phyloP scores from a whole-genome alignment of 225 moss, liverwort and hornwort species.

The Pleurozium schreberi region DNA sequence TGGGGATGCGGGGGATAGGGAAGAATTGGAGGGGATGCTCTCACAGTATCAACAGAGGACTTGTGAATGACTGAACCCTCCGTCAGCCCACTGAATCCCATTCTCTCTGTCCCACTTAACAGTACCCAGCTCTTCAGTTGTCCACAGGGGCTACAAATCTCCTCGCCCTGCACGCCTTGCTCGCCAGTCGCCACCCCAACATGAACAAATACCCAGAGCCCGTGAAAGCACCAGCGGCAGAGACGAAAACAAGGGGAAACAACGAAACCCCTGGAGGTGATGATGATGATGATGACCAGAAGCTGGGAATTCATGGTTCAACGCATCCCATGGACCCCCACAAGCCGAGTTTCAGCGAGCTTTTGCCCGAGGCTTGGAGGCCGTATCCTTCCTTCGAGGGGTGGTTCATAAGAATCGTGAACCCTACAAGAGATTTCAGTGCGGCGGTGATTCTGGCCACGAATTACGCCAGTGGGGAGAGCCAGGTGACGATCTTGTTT shows the following conservation, averaged over 20 bases:
- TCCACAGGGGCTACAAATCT: not conserved
- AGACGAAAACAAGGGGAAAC: not conserved
- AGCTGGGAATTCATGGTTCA: not conserved
- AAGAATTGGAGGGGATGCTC: no score
- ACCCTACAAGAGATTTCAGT: conserved; percentile 33
- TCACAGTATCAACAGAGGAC: no score
- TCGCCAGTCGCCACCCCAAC: not conserved
- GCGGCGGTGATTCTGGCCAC: conserved; percentile 65
- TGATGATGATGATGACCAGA: not conserved
- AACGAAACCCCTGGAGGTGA: not conserved
- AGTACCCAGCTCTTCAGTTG: not conserved
- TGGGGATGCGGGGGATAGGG: no score
- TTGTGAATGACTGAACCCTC: no score
- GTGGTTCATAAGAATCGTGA: conserved; percentile 62
- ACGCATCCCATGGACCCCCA: conserved; percentile 75
- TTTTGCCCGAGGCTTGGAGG: conserved; percentile 35
- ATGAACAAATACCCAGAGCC: not conserved
- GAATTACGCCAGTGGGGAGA: conserved; percentile 65
- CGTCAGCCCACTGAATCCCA: not conserved
- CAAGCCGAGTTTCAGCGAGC: conserved; percentile 42
- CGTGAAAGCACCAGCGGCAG: not conserved
- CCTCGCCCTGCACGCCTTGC: not conserved
- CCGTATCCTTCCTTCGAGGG: conserved; percentile 79
- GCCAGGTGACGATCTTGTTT: conserved; percentile 69
- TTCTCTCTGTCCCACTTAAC: not conserved